Evolutionary conservation across 2,329 filamentous ascomycete genomes (phyloP), one percentile per base, ranked within the genome.

Genomic region (Magnaporthiopsis incrustans): DNA sequence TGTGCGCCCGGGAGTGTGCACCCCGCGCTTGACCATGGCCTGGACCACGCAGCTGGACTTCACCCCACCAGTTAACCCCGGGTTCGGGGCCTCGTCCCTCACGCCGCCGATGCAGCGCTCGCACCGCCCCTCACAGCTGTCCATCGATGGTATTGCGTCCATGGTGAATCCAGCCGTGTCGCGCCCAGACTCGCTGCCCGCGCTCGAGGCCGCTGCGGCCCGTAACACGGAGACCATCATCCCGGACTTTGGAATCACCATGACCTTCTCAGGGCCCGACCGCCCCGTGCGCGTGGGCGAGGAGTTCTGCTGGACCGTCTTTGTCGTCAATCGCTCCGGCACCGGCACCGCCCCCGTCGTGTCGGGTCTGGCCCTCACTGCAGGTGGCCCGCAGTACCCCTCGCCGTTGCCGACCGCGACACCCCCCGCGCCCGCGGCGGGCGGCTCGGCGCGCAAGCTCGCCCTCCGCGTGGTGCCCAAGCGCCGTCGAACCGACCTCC

Each of bases 41-140:
- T 92, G 89, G 89, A 84, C 81, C 63, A 88, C 88, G 25, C 78
- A 81, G 7, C 79, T 91, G 58, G 89, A 92, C 74, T 91, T 92
- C 72, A 86, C 86, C 57, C 78, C 82, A 35, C 85, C 85, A 44
- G 80, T 88, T 62, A 88, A 88, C 70, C 84, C 86, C 2, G 84
- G 83, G 59, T 88, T 86, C 70, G 84, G 84, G 65, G 71, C 78
- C 30, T 71, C 73, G 38, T 75, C 78, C 59, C 79, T 82, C 59
- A 81, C 81, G 64, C 83, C 82, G 67, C 77, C 81, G n/a, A 86
- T 88, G 68, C 83, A 85, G 70, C 83, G 85, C 66, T 77, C 82
- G 33, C 85, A 88, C 71, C 81, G 85, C 25, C 85, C 86, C 15
- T 83, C 85, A 25, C 86, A 88, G 71, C 81, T 88, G 61, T 88